Conservation (phyloP, 2,329 filamentous ascomycete species). For the Cordyceps militaris region DNA sequence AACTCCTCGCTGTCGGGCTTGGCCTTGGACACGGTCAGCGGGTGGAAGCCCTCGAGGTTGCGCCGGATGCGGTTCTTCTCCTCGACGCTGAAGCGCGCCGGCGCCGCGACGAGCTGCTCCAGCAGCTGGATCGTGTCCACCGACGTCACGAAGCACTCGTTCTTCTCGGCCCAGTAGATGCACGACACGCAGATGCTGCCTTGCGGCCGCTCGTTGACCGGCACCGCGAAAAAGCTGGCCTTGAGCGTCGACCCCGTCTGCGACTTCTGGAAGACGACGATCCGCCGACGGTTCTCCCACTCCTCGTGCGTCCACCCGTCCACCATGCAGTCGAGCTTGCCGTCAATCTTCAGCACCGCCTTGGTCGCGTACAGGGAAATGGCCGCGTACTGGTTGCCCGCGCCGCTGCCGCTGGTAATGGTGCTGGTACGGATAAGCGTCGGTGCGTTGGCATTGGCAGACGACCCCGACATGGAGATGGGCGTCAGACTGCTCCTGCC, state of each 20-base stretch:
- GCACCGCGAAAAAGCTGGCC: conserved; percentile 70
- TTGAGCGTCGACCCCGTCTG: conserved; percentile 78
- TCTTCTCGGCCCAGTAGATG: conserved; percentile 92
- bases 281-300: conserved; percentile 66
- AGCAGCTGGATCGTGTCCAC: conserved; percentile 96
- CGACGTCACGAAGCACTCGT: conserved; percentile 87
- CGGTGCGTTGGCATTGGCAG: conserved; percentile 31
- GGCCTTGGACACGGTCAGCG: conserved; percentile 85
- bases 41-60: conserved; percentile 91
- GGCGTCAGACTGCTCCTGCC: conserved; percentile 41
- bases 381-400: conserved; percentile 57
- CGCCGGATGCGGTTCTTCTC: conserved; percentile 97
- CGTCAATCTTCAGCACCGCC: conserved; percentile 75
- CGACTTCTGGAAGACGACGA: conserved; percentile 80
- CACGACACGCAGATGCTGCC: conserved; percentile 94
- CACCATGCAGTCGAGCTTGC: conserved; percentile 78
- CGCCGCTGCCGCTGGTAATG: conserved; percentile 31
- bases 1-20: conserved; percentile 92
- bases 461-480: conserved; percentile 38
- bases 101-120: conserved; percentile 73
- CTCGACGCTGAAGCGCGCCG: conserved; percentile 81
- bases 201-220: conserved; percentile 68
- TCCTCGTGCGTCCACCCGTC: conserved; percentile 79
- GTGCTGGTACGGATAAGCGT: conserved; percentile 52
- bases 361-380: conserved; percentile 79